Evolutionary conservation across 306 rosid genomes (phyloP).

Genomic region (Cucurbita ficifolia): DNA sequence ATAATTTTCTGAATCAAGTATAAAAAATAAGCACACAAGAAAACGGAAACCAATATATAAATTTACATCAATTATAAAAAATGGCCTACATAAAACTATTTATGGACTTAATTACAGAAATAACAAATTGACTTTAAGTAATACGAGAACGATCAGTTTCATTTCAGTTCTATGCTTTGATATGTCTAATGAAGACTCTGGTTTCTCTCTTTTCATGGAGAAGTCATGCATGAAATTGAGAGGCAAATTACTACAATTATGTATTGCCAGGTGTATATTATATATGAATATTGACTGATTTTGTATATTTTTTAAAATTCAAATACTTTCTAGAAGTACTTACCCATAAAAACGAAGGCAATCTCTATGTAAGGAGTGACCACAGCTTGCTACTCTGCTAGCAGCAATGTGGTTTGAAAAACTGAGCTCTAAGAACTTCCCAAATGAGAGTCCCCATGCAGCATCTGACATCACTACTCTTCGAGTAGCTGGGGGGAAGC

Average conservation of each 20-base stretch:
- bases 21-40: background rate
- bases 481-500: slow-evolving; percentile 89
- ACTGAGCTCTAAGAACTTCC: slow-evolving; percentile 99
- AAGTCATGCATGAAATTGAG: background rate
- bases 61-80: background rate
- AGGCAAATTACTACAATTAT: background rate
- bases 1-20: background rate
- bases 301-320: background rate
- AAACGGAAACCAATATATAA: background rate
- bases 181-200: background rate
- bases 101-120: background rate
- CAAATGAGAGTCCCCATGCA: slow-evolving; percentile 98
- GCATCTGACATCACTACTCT: slow-evolving; percentile 99
- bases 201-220: background rate
- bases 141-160: background rate
- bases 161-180: background rate
- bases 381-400: slow-evolving; percentile 98
- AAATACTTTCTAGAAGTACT: background rate
- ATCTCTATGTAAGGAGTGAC: slow-evolving; percentile 95
- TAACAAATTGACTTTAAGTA: background rate
- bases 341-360: slow-evolving; percentile 98
- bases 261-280: background rate
- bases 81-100: background rate
- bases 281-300: background rate
- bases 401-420: slow-evolving; percentile 99